Evolutionary conservation across 345 rosid genomes (phyloP), one percentile per base, ranked within the genome.

Genomic region (Arabis hirsuta): DNA sequence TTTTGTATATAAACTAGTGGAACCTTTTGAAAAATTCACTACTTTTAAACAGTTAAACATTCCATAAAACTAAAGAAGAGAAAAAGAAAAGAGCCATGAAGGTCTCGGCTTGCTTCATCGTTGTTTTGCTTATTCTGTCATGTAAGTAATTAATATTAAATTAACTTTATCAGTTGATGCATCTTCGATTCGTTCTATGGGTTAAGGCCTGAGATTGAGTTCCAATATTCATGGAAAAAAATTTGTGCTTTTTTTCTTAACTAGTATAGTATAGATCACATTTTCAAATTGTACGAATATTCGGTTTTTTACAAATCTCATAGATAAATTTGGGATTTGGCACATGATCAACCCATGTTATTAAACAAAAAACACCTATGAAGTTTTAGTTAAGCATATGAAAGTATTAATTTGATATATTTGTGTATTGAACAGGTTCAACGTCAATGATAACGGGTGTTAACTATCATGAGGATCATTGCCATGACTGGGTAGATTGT

Each of bases 41-140:
- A 45, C 16, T 32, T 38, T 36, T 14, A 47, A 12, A 53, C 14
- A 65, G 47, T 51, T 7, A 41, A 70, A 41, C 32, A 2, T 8
- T 44, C 55, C 26, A 34, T 58, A 22, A 73, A 73, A 36, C 51
- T 51, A 46, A 73, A 64, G 24, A 14, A 66, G 51, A 22, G 24
- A 22, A 22, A 22, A 22, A 22, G 24, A 22, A 22, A 22, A 22
- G 24, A 22, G 24, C 14, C 41, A 67, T 74, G 78, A 74, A 67
- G 32, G 3, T 47, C 46, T 66, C 78, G 61, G 1, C 19, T 19
- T 44, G 53, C 51, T 52, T 74, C 63, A 24, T 53, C 38, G 57
- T 4, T 67, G 69, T 26, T n/a, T 52, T 74, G 73, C 63, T 67
- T 24, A 39, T 67, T 24, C 19, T 53, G 55, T 67, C 73, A 32